A percentile compares a stretch with the other conserved stretches of the same genome.
Evolutionary conservation across 495 filamentous ascomycete species (phyloP).

Genomic region (Penicillium egyptiacum): DNA sequence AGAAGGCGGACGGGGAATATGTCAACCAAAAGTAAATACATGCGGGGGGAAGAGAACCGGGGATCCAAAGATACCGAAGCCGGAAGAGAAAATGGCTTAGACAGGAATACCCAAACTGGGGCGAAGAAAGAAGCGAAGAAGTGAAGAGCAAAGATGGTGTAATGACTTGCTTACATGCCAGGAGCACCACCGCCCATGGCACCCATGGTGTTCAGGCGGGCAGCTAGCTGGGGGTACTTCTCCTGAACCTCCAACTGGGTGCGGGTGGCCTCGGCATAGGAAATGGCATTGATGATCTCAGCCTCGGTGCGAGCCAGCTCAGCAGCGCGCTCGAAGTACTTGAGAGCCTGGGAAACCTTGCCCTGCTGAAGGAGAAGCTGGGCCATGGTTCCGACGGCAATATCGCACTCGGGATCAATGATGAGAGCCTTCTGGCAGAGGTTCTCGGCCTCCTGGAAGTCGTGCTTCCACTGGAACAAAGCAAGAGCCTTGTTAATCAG

Average conservation of each 20-base stretch:
- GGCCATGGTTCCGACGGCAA: slow-evolving; percentile 98
- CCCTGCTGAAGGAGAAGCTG: slow-evolving; percentile 97
- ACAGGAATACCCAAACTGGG: slow-evolving; percentile 18
- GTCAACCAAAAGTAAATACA: slow-evolving; percentile 42
- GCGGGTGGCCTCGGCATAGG: slow-evolving; percentile 94
- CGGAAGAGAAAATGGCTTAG: slow-evolving; percentile 20
- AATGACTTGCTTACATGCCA: slow-evolving; percentile 35
- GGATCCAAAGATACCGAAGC: slow-evolving; percentile 25
- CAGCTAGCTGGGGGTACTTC: slow-evolving; percentile 93
- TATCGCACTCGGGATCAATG: slow-evolving; percentile 98
- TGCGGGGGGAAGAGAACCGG: slow-evolving; percentile 26
- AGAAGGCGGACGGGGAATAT: slow-evolving; percentile 28
- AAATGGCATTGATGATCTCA: slow-evolving; percentile 93
- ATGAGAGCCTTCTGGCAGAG: slow-evolving; percentile 96
- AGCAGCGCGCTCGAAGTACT: slow-evolving; percentile 95
- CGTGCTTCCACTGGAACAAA: slow-evolving; percentile 96
- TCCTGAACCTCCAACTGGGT: slow-evolving; percentile 98
- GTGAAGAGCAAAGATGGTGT: slow-evolving; percentile 20
- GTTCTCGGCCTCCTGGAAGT: slow-evolving; percentile 91
- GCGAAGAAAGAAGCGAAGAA: slow-evolving; percentile 19
- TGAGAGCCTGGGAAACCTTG: slow-evolving; percentile 91
- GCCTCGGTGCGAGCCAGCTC: slow-evolving; percentile 94
- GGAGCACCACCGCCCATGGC: slow-evolving; percentile 39
- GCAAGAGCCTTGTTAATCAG: slow-evolving; percentile 98
- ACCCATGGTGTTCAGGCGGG: slow-evolving; percentile 76